These are phyloP conservation scores for Tephrocybe sp. DNA, from an alignment of 768 basidiomycete genomes.

Conservation along the genomic window DNA sequence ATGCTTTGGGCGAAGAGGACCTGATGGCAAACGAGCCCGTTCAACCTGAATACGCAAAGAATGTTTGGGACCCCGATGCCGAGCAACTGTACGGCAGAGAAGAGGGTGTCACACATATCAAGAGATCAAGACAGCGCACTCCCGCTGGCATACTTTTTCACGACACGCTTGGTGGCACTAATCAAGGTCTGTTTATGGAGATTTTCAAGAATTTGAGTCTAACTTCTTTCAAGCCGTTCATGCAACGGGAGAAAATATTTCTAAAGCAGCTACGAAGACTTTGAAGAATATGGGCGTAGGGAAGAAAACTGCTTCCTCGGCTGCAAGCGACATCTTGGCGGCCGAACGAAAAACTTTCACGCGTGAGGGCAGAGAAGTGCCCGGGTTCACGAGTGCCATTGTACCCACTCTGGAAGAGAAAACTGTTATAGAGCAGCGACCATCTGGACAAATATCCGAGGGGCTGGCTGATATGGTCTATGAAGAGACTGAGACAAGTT, in stretches of 20 bases:
- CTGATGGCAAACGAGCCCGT: slow-evolving; percentile 54
- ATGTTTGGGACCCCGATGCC: slow-evolving; percentile 71
- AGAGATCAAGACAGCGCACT: slow-evolving; percentile 35
- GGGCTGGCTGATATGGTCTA: slow-evolving; percentile 6
- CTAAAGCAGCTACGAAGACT: slow-evolving; percentile 33
- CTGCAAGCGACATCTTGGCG: slow-evolving; percentile 37
- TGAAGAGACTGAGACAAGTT: slow-evolving; percentile 1
- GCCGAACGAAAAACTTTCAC: slow-evolving; percentile 55
- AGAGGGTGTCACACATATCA: slow-evolving; percentile 41
- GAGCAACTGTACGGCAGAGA: slow-evolving; percentile 58
- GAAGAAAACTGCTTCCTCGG: slow-evolving; percentile 36
- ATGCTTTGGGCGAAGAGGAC: slow-evolving; percentile 78
- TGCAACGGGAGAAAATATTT: slow-evolving; percentile 36
- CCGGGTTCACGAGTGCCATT: slow-evolving; percentile 60
- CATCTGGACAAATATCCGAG: slow-evolving; percentile 25
- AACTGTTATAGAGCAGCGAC: slow-evolving; percentile 49
- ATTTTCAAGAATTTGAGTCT: not conserved
- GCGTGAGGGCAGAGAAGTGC: slow-evolving; percentile 47
- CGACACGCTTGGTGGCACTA: slow-evolving; percentile 36
- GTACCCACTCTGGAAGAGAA: slow-evolving; percentile 76
- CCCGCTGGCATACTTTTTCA: slow-evolving; percentile 32
- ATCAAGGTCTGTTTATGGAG: slow-evolving; percentile 47
- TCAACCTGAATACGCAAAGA: slow-evolving; percentile 49
- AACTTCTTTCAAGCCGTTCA: slow-evolving; percentile 35
- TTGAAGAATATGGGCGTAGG: slow-evolving; percentile 45